These are phyloP conservation scores for Aristolochia fimbriata DNA, from an alignment of 164 flowering plant genomes.

Conservation along the genomic window DNA sequence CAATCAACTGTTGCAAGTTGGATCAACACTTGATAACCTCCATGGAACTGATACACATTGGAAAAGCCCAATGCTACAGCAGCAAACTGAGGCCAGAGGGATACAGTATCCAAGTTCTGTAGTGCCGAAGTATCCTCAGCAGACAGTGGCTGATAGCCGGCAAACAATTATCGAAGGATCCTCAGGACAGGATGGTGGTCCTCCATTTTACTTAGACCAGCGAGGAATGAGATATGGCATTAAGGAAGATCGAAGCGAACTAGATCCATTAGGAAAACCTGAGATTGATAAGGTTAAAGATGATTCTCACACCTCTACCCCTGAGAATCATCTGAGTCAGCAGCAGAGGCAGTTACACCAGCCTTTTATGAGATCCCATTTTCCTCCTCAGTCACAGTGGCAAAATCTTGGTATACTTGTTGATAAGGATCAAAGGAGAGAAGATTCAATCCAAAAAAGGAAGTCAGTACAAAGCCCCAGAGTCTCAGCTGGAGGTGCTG, in stretches of 20 bases:
- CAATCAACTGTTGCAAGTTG: conserved; percentile 37
- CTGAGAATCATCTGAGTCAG: conserved; percentile 41
- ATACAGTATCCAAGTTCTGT: conserved; percentile 42
- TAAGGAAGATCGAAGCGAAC: conserved; percentile 63
- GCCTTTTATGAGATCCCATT: conserved; percentile 44
- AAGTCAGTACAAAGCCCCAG: conserved; percentile 77
- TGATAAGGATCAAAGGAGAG: conserved; percentile 65
- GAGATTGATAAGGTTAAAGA: conserved; percentile 31
- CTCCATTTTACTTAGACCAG: conserved; percentile 37
- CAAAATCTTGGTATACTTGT: conserved; percentile 44
- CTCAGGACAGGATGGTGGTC: conserved; percentile 43
- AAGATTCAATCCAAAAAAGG: conserved; percentile 62
- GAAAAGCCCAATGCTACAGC: conserved; percentile 54
- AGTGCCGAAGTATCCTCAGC: conserved; percentile 46
- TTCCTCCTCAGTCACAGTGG: conserved; percentile 53
- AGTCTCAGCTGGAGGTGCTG: conserved; percentile 43
- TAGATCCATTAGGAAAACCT: conserved; percentile 41
- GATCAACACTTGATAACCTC: conserved; percentile 32
- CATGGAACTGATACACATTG: conserved; percentile 57
- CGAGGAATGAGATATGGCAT: conserved; percentile 38
- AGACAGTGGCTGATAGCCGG: conserved; percentile 15
- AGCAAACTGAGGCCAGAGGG: conserved; percentile 48
- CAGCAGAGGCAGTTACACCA: conserved; percentile 54
- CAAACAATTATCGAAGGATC: conserved; percentile 38
- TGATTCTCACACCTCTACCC: conserved; percentile 26